A percentile compares a stretch with the other conserved stretches of the same genome.
phyloP scores from a whole-genome alignment of 768 basidiomycete species.

The Xerocomellus dryophilus region DNA sequence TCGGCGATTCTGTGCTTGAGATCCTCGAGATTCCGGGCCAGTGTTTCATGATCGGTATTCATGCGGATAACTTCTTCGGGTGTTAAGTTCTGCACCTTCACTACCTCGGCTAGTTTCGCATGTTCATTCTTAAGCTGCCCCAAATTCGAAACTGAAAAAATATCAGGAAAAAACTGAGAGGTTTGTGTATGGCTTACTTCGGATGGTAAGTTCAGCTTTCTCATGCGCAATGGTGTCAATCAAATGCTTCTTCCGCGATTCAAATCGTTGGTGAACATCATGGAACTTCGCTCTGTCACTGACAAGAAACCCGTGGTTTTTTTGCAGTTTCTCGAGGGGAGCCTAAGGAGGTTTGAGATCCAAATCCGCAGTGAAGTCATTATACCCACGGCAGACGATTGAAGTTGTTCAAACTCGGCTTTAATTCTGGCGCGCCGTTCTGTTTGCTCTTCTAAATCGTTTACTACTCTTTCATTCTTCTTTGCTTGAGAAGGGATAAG shows the following conservation, averaged over 20 bases:
- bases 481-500: constrained; percentile 42
- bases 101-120: constrained; percentile 56
- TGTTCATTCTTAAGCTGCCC: constrained; percentile 65
- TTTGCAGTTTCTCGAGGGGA: constrained; percentile 60
- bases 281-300: constrained; percentile 78
- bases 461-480: constrained; percentile 66
- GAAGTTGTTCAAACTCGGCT: constrained; percentile 54
- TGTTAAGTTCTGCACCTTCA: constrained; percentile 84
- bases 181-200: constrained; percentile 39
- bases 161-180: background rate
- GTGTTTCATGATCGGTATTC: constrained; percentile 83
- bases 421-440: constrained; percentile 46
- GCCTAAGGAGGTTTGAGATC: constrained; percentile 39
- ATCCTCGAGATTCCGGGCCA: constrained; percentile 70
- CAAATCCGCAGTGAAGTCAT: background rate
- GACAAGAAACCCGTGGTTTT: constrained; percentile 59
- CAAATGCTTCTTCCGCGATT: constrained; percentile 64
- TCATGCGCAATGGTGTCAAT: constrained; percentile 64
- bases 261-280: constrained; percentile 68
- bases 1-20: constrained; percentile 74
- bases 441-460: constrained; percentile 58
- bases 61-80: constrained; percentile 89
- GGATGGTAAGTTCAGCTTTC: constrained; percentile 57
- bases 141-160: constrained; percentile 51
- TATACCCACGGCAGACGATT: constrained; percentile 54